Evolutionary conservation across 2,329 filamentous ascomycete species (phyloP).

Genomic region (Ilyonectria mors-panacis): DNA sequence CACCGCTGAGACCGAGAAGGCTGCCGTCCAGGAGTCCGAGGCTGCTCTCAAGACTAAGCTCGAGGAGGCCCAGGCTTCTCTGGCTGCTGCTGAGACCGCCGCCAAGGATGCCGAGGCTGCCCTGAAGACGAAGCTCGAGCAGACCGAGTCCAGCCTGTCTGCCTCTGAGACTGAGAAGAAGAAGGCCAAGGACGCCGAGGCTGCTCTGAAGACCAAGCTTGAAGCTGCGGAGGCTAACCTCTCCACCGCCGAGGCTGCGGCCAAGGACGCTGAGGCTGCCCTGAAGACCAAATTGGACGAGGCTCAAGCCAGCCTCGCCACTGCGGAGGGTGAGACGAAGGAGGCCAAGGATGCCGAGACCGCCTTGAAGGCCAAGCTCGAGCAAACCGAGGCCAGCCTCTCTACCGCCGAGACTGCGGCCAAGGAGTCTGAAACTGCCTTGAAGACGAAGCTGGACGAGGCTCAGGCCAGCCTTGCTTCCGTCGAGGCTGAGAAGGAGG

Average conservation of each 20-base stretch:
- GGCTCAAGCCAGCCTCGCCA: constrained; percentile 17
- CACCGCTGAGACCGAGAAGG: constrained; percentile 25
- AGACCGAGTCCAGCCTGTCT: constrained; percentile 23
- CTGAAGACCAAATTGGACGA: constrained; percentile 39
- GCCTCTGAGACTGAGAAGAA: constrained; percentile 31
- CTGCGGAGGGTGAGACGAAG: constrained; percentile 29
- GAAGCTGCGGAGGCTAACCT: constrained; percentile 9
- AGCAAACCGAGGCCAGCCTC: constrained; percentile 29
- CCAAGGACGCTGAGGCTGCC: constrained; percentile 33
- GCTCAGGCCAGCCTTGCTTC: constrained; percentile 22
- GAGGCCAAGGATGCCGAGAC: constrained; percentile 31
- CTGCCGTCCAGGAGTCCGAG: constrained; percentile 30
- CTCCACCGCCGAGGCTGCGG: constrained; percentile 1
- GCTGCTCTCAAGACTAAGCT: constrained; percentile 31
- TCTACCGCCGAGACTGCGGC: constrained; percentile 37
- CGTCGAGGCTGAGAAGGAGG: constrained; percentile 29
- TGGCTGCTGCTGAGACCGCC: constrained; percentile 30
- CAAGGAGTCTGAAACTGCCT: constrained; percentile 29
- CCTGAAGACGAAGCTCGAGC: constrained; percentile 36
- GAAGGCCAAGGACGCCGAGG: constrained; percentile 40
- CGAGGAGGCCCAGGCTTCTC: constrained; percentile 29
- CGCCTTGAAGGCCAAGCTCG: constrained; percentile 31
- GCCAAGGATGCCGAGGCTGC: constrained; percentile 34
- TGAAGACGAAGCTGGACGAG: constrained; percentile 38
- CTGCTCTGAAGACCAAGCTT: constrained; percentile 38